Base-by-base conservation (phyloP, 2,329 filamentous ascomycete species). In the Talaromyces sp. region DNA sequence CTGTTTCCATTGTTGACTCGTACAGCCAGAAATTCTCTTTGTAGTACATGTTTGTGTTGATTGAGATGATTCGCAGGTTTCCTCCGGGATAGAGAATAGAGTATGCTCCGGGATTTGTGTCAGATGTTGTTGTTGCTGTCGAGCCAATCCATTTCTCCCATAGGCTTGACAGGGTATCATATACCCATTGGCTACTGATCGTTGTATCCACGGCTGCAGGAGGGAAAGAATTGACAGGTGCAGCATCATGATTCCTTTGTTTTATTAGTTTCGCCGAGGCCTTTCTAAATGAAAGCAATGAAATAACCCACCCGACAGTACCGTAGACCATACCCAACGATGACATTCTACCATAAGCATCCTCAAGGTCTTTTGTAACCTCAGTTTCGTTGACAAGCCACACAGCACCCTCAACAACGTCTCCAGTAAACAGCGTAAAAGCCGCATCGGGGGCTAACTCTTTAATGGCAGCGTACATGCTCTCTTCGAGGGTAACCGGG, bases 381-480 rank as follows among this genome's bases (percentile, higher is more conserved):
- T 73, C 68, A 6, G 66, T 65, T 28, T 73, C 63, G 25, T 67
- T 72, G 22, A 73, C 67, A 6, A 70, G 63, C 73, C 72, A 75
- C 1, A 74, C 68, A 7, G 70, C 72, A 40, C 81, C 80, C 61
- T 83, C 81, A 19, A 84, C 74, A 28, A 84, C 75, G 60, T 85
- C 82, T 5, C 82, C 82, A 0, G 82, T 85, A 67, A 84, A 84
- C 31, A 85, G 75, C n/a, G 76, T 72, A 58, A 85, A 82, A 2
- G 76, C 73, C 0, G 79, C 62, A 43, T 66, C 53, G 1, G 65
- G 76, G 57, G 81, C 74, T 3, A 80, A 59, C 9, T 71, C 62
- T 36, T 71, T 53, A 52, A 76, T 75, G 17, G 73, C 74, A n/a
- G 62, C 63, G 52, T 73, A 75, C 79, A 84, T 79, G 72, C 81